Evolutionary conservation across 768 basidiomycete genomes (phyloP), one percentile per base, ranked within the genome.

Genomic region (Pisolithus marmoratus): DNA sequence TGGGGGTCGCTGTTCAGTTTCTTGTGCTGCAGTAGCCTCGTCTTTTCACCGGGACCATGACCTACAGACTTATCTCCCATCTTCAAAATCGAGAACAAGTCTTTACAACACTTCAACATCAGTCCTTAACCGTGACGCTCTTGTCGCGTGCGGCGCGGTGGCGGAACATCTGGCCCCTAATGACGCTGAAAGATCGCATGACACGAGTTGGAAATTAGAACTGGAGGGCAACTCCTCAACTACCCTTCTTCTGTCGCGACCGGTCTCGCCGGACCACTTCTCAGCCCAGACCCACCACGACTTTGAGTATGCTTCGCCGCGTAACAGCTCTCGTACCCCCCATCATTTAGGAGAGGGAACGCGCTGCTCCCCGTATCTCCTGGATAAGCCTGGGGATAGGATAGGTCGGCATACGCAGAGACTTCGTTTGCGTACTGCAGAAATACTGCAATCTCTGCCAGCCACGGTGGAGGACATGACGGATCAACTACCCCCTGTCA

Each of bases 381-480:
- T 62, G 26, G 52, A 45, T 12, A 59, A 63, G 15, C 65, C 64
- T 43, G 66, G 66, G 3, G 56, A 65, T 51, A 52, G 60, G 53
- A 69, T 56, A 20, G 54, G 57, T 46, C 37, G 54, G 36, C 66
- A 60, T 45, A 60, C 38, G 24, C 55, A 49, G 41, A 56, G 54
- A 20, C 67, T 67, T 48, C 67, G 66, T 38, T 45, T 56, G 37
- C 63, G 65, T 47, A 69, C 53, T 6, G 63, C 63, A 37, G 54
- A 53, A 49, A 47, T 67, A 27, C 49, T 69, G 52, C 48, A 38
- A 51, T 58, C 65, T 23, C 52, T 67, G 43, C 66, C 66, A 22
- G 65, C 63, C 14, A 67, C 66, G 19, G 58, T 45, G 2, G 63
- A 64, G 15, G 55, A 60, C 23, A 40, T 37, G 11, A 36, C 36